Evolutionary conservation across 1,284 basidiomycete genomes (phyloP).

Genomic region (Leucoagaricus sp.): DNA sequence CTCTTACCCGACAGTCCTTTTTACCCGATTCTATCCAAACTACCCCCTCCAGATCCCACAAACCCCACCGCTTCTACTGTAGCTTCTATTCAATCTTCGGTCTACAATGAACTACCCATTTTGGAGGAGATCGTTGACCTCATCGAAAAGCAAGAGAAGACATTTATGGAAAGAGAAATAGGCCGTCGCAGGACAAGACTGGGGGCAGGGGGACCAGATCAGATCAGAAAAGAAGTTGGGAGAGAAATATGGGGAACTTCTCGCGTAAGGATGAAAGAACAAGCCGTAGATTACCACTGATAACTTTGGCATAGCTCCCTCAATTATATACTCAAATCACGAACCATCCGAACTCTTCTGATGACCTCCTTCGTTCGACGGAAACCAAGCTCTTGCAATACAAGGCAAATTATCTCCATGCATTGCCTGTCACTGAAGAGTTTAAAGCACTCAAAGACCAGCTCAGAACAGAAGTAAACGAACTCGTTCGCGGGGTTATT

Average conservation of each 20-base stretch:
- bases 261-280: constrained; percentile 39
- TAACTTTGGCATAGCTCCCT: constrained; percentile 58
- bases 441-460: constrained; percentile 47
- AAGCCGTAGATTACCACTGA: neutral
- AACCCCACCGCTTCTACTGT: constrained; percentile 67
- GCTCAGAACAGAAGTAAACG: constrained; percentile 64
- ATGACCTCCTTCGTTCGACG: constrained; percentile 66
- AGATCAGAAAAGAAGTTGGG: constrained; percentile 68
- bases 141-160: constrained; percentile 61
- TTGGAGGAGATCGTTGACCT: constrained; percentile 70
- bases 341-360: constrained; percentile 75
- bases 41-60: constrained; percentile 78
- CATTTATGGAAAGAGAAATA: constrained; percentile 62
- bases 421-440: constrained; percentile 49
- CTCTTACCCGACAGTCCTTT: constrained; percentile 78
- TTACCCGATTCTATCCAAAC: constrained; percentile 61
- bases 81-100: constrained; percentile 56
- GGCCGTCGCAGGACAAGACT: constrained; percentile 77
- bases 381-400: constrained; percentile 73
- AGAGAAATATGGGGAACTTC: constrained; percentile 64
- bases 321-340: constrained; percentile 72
- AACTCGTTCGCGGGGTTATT: constrained; percentile 72
- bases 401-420: constrained; percentile 57
- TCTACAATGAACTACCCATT: constrained; percentile 69
- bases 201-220: constrained; percentile 65